Evolutionary conservation across 305 asterid genomes (phyloP), one percentile per base, ranked within the genome.

Genomic region (Plantago coronopus): DNA sequence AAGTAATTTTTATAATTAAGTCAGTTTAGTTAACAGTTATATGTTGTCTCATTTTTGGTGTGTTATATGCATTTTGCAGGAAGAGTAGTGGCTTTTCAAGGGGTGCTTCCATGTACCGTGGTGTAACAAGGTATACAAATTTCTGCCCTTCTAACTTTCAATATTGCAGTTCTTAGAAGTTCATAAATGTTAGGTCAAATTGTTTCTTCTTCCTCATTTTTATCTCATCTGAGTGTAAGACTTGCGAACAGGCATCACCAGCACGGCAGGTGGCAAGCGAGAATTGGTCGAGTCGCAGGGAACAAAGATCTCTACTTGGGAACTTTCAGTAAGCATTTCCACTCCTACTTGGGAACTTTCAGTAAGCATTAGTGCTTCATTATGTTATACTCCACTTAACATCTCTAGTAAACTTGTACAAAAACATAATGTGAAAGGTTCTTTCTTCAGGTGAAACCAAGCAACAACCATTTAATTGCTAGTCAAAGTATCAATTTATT

Each of bases 191-290:
- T 7, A 7, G 10, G 19, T 51, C 65, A 43, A 31, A 3, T 7
- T 2, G 7, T 19, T 16, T 61, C 16, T n/a, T 65, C 54, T 14
- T 51, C 55, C 38, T 29, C 37, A 54, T 14, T 56, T 7, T 49
- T 34, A 61, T 25, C 62, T 18, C 20, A 58, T 62, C 67, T 65
- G 46, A 61, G 59, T 56, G 53, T 59, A 58, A 58, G 63, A 40
- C 51, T 59, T 61, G 45, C 48, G 40, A 76, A 54, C 74, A 85
- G 90, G 83, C 96, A 88, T 70, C 96, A 88, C 55, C 96, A 88
- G 83, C 96, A 88, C 68, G 96, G 96, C 63, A 81, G 95, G 71
- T 88, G 96, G 96, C 96, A 88, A 65, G 96, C 96, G 61, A 78
- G 96, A 74, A 88, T 88, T 3, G 96, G 96, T 34, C 75, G 95